Percentiles rank a stretch among this genome's conserved stretches.
phyloP scores from a whole-genome alignment of 305 asterid genomes.

The Fraxinus platypoda region DNA sequence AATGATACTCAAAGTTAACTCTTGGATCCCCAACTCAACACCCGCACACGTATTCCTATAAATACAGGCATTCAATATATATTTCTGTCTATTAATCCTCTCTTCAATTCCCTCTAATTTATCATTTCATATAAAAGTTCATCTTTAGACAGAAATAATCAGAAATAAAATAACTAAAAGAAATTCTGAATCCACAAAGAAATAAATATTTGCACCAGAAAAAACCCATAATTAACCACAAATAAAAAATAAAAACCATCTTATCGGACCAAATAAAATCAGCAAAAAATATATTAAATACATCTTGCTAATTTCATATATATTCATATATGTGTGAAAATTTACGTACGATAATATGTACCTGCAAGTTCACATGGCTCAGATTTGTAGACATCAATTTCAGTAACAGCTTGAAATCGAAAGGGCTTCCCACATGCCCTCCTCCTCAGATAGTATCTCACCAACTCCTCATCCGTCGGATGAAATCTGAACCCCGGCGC shows the following conservation, averaged over 20 bases:
- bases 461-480: constrained; percentile 80
- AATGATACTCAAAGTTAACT: neutral
- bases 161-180: neutral
- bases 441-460: constrained; percentile 64
- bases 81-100: neutral
- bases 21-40: constrained; percentile 1
- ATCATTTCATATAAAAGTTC: neutral
- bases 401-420: constrained; percentile 55
- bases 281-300: neutral
- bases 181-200: neutral
- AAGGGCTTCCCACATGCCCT: constrained; percentile 67
- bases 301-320: constrained; percentile 7
- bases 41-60: neutral
- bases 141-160: neutral
- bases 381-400: constrained; percentile 58
- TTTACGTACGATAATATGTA: constrained; percentile 12
- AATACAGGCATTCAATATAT: neutral
- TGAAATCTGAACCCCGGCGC: constrained; percentile 85
- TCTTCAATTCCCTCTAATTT: neutral
- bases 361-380: constrained; percentile 55
- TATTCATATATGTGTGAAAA: neutral
- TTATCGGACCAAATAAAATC: neutral
- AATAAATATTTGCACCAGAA: neutral
- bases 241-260: neutral
- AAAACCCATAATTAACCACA: neutral